Conservation (phyloP, 768 basidiomycete species). For the Gymnopilus junonius region DNA sequence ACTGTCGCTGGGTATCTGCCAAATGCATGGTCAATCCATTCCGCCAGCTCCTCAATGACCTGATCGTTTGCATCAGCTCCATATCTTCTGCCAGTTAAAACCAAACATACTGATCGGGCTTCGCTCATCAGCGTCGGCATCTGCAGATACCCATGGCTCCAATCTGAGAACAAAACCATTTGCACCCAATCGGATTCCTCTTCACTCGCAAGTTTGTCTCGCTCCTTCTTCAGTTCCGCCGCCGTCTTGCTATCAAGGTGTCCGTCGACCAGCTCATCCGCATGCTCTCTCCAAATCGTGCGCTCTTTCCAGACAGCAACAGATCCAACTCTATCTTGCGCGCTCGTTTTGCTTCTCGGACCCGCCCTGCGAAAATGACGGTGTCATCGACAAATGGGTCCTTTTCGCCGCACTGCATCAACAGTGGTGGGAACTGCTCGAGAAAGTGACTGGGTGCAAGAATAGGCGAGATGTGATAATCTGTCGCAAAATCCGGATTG, state of each 20-base stretch:
- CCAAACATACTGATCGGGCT: conserved; percentile 59
- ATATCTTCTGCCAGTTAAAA: not conserved
- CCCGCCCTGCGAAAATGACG: conserved; percentile 91
- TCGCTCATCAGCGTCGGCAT: conserved; percentile 90
- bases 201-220: conserved; percentile 64
- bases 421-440: conserved; percentile 91
- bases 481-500: conserved; percentile 92
- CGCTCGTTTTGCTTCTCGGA: conserved; percentile 93
- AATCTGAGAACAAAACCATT: conserved; percentile 91
- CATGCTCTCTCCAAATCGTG: conserved; percentile 62
- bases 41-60: conserved; percentile 52
- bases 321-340: conserved; percentile 77
- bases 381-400: conserved; percentile 96
- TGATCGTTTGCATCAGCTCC: conserved; percentile 13
- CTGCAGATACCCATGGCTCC: conserved; percentile 97
- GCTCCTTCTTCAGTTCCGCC: conserved; percentile 56
- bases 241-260: conserved; percentile 34
- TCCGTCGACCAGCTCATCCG: conserved; percentile 59
- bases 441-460: conserved; percentile 83
- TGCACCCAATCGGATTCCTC: conserved; percentile 95
- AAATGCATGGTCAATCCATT: conserved; percentile 91
- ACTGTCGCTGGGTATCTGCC: conserved; percentile 31
- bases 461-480: conserved; percentile 97
- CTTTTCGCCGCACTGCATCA: conserved; percentile 96
- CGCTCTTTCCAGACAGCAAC: conserved; percentile 61